These are phyloP conservation scores for Kluyveromyces sp. DNA, from an alignment of 1,139 yeast genomes.

Conservation along the genomic window DNA sequence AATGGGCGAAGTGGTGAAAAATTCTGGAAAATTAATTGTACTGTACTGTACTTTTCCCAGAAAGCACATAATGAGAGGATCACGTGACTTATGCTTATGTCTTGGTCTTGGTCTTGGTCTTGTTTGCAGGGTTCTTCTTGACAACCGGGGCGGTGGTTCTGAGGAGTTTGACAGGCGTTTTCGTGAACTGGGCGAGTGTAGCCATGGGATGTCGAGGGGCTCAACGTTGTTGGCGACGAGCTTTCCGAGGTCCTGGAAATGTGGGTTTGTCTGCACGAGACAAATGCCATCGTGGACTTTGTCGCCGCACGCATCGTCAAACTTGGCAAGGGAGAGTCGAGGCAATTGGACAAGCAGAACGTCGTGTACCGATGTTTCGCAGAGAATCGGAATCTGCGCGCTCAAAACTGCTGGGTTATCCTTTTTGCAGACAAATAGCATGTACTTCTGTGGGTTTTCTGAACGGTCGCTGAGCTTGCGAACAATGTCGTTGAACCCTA, in stretches of 20 bases:
- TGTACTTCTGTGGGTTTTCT: neutral
- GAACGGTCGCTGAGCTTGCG: slow-evolving; percentile 8
- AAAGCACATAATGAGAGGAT: neutral
- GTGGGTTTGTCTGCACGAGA: slow-evolving; percentile 15
- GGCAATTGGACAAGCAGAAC: slow-evolving; percentile 26
- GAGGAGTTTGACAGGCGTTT: slow-evolving; percentile 11
- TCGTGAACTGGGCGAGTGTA: slow-evolving; percentile 14
- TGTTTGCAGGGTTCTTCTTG: neutral
- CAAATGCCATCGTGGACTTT: slow-evolving; percentile 19
- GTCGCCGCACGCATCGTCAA: slow-evolving; percentile 5
- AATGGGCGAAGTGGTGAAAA: neutral
- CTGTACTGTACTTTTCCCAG: no score
- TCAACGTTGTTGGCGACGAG: slow-evolving; percentile 16
- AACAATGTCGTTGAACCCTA: slow-evolving; percentile 20
- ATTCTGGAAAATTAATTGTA: neutral
- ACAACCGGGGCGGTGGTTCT: slow-evolving; percentile 12
- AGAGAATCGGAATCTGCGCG: slow-evolving; percentile 24
- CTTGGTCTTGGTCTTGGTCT: neutral
- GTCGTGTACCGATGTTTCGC: slow-evolving; percentile 14
- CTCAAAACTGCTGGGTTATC: slow-evolving; percentile 22
- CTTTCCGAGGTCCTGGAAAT: slow-evolving; percentile 13
- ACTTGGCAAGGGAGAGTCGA: slow-evolving; percentile 13
- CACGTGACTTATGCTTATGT: neutral
- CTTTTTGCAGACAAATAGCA: slow-evolving; percentile 24
- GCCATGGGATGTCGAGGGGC: slow-evolving; percentile 21